These are phyloP conservation scores for Fusarium verrucosum DNA, from an alignment of 2,329 filamentous ascomycete species.

Conservation along the genomic window DNA sequence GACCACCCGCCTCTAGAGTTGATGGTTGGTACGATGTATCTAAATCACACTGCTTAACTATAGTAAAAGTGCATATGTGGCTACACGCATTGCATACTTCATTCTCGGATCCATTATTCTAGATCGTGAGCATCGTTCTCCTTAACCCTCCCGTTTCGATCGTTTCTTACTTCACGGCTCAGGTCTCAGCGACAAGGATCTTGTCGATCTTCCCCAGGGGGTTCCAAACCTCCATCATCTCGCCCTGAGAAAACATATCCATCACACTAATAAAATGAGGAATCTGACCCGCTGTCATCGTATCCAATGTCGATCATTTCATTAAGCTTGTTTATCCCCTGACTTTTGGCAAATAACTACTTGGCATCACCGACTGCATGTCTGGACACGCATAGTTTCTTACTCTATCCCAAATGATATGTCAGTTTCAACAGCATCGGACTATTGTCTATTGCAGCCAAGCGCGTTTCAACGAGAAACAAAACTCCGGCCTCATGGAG, in stretches of 20 bases:
- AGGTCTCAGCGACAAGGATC: slow-evolving; percentile 23
- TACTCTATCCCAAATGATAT: background rate
- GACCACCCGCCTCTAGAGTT: background rate
- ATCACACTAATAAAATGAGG: slow-evolving; percentile 3
- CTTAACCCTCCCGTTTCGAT: background rate
- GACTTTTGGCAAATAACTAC: background rate
- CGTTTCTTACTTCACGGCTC: background rate
- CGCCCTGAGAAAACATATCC: background rate
- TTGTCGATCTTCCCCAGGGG: slow-evolving; percentile 32
- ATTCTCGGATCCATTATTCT: background rate
- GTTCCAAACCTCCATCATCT: slow-evolving; percentile 6
- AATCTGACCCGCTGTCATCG: slow-evolving; percentile 37
- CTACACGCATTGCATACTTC: accelerated
- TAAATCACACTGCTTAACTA: background rate
- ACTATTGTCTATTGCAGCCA: background rate
- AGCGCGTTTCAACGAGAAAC: slow-evolving; percentile 2
- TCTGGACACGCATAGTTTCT: background rate
- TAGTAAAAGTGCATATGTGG: too few species aligned
- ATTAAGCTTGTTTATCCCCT: too few species aligned
- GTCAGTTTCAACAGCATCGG: background rate
- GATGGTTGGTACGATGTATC: background rate
- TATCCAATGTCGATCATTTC: slow-evolving; percentile 15
- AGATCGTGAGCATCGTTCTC: background rate
- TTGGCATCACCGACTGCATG: background rate
- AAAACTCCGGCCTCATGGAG: background rate